These are phyloP conservation scores for Globisporangium okanoganense DNA, from an alignment of 352 stramenopile species.

Conservation along the genomic window DNA sequence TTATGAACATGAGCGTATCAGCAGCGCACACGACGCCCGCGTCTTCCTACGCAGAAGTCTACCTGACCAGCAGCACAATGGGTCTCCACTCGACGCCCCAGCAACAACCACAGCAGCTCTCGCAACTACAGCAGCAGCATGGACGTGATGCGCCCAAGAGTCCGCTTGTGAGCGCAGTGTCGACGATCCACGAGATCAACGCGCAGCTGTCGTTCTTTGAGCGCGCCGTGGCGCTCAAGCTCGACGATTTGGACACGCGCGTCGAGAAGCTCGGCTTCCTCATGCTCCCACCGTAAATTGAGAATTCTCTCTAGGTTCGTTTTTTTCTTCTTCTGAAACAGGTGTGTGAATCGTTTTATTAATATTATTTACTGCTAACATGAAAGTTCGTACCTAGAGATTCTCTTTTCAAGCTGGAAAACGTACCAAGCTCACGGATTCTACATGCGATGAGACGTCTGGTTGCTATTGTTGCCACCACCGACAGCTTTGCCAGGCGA, in stretches of 20 bases:
- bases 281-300: slow-evolving; percentile 22
- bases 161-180: slow-evolving; percentile 25
- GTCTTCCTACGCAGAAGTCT: slow-evolving; percentile 23
- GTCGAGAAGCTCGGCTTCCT: slow-evolving; percentile 55
- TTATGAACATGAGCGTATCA: neutral
- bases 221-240: slow-evolving; percentile 41
- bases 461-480: neutral
- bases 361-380: neutral
- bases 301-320: neutral
- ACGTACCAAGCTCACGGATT: neutral
- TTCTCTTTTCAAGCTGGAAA: neutral
- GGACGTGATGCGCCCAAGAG: slow-evolving; percentile 6
- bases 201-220: slow-evolving; percentile 50
- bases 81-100: slow-evolving; percentile 1
- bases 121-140: neutral
- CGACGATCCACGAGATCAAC: slow-evolving; percentile 38
- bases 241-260: slow-evolving; percentile 61
- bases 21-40: neutral
- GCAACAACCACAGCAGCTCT: slow-evolving; percentile 6
- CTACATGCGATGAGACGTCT: slow-evolving; percentile 5
- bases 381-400: neutral
- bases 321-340: neutral
- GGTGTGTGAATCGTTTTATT: neutral
- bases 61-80: slow-evolving; percentile 23
- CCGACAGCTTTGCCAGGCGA: slow-evolving; percentile 5